A percentile compares a stretch with the other conserved stretches of the same genome.
Conservation (phyloP, 352 stramenopile genomes). For the Peronospora belbahrii region DNA sequence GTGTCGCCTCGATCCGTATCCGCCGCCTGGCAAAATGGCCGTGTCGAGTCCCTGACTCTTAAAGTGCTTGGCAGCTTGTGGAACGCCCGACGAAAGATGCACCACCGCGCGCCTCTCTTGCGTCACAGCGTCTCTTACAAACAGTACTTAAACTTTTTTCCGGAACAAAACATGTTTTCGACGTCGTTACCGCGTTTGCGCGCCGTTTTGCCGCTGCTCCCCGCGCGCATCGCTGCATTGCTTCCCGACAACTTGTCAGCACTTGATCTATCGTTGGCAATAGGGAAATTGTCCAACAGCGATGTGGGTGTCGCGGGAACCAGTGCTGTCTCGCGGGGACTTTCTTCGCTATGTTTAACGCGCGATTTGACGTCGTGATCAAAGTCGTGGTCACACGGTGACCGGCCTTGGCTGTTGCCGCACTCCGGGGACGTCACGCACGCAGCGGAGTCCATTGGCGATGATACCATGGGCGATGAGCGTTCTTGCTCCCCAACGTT, state of each 20-base stretch:
- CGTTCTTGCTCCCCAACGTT: constrained; percentile 43
- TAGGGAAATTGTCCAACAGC: constrained; percentile 44
- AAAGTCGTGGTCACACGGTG: constrained; percentile 68
- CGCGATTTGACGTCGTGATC: constrained; percentile 55
- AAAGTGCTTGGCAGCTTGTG: constrained; percentile 13
- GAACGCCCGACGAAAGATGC: constrained; percentile 1
- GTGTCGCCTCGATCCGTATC: constrained; percentile 8
- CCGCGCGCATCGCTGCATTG: constrained; percentile 20
- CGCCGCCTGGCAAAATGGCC: constrained; percentile 8
- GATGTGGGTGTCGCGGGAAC: constrained; percentile 30
- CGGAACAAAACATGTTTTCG: constrained; percentile 45
- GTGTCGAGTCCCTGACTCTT: constrained; percentile 4
- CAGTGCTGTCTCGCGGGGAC: constrained; percentile 38
- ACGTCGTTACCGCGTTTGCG: constrained; percentile 43
- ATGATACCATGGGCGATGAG: constrained; percentile 27
- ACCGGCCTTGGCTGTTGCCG: constrained; percentile 54
- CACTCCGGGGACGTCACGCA: constrained; percentile 76
- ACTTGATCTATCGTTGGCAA: constrained; percentile 70
- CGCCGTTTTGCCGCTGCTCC: constrained; percentile 19
- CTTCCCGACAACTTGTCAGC: constrained; percentile 63
- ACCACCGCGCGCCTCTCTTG: constrained; percentile 11
- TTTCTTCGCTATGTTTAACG: constrained; percentile 41
- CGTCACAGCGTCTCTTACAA: constrained; percentile 37
- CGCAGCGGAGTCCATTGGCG: constrained; percentile 51
- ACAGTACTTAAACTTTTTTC: constrained; percentile 57